Base-by-base conservation (phyloP, 2,329 filamentous ascomycete genomes). In the Colletotrichum zoysiae region DNA sequence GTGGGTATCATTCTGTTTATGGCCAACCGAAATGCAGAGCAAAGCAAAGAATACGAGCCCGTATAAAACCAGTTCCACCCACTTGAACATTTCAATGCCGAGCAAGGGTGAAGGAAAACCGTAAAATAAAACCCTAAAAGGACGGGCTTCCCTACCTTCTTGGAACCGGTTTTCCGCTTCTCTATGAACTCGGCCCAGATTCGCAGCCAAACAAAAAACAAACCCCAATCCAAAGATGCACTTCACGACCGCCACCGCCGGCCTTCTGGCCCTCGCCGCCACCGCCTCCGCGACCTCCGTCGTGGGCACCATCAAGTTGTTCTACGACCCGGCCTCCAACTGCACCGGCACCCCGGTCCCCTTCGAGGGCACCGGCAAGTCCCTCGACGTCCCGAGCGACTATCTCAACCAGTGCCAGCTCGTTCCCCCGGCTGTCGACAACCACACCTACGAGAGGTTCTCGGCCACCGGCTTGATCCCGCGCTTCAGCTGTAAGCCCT, bases 231-330 rank as follows among this genome's bases (percentile, higher is more conserved):
- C 20, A n/a, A 14, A 38, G 7, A 71, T 71, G 69, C 65, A 68
- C 55, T 11, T 65, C 59, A 56, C 59, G 16, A 70, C 48, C 5
- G 14, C 65, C 46, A 11, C 61, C 30, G 46, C 59, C 58, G 59
- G 51, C 55, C 48, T 71, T 7, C 4, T 69, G 65, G 65, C 69
- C 33, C 33, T 71, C 33, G 59, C 69, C 23, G 53, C 59, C 6
- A 50, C 65, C 35, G 59, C 65, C 51, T 50, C 20, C 20, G 69
- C 69, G 38, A 16, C 59, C 30, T 40, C 69, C 4, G 55, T 69
- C 59, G 60, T 71, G 30, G 69, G 69, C 40, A 59, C 3, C 46
- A 65, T 71, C 69, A 71, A 69, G 18, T 69, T 71, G 59, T 71
- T 64, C 59, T 69, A 64, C 69, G 53, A 69, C 26, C 9, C 65